Conservation (phyloP, 192 early-diverging fungal genomes). For the Coemansia sp. region DNA sequence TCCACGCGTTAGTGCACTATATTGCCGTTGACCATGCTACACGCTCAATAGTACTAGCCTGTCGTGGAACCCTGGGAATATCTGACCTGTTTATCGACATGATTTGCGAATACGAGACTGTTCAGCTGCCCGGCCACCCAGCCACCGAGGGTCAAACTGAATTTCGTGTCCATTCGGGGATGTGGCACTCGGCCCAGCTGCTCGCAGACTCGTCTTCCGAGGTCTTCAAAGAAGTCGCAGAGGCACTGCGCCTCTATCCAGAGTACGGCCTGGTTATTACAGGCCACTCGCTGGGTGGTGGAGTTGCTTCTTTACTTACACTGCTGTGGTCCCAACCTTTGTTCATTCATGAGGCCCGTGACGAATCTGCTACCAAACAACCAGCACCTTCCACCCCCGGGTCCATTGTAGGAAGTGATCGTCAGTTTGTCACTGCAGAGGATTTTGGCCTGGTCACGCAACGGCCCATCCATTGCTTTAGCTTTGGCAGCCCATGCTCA, state of each 20-base stretch:
- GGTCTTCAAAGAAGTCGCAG: constrained; percentile 66
- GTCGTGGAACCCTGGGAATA: constrained; percentile 82
- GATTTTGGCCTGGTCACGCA: constrained; percentile 62
- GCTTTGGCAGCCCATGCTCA: constrained; percentile 79
- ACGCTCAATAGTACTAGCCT: constrained; percentile 70
- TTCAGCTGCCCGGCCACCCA: constrained; percentile 21
- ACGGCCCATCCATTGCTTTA: constrained; percentile 78
- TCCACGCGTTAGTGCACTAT: constrained; percentile 73
- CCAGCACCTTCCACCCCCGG: constrained; percentile 13
- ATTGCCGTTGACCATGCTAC: constrained; percentile 79
- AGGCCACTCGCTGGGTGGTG: constrained; percentile 86
- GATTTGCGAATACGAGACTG: constrained; percentile 64
- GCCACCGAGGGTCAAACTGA: neutral
- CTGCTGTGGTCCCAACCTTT: constrained; percentile 64
- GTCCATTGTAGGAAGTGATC: constrained; percentile 28
- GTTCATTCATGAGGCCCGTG: constrained; percentile 2
- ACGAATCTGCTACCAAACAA: too few species aligned
- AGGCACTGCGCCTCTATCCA: constrained; percentile 66
- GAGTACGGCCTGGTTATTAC: constrained; percentile 80
- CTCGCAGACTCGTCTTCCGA: constrained; percentile 62
- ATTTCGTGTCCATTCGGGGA: constrained; percentile 76
- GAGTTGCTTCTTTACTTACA: constrained; percentile 73
- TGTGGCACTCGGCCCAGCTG: constrained; percentile 74
- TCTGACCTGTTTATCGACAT: constrained; percentile 87
- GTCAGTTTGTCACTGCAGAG: constrained; percentile 61